Evolutionary conservation across 805 yeast species (phyloP).

Genomic region (Wickerhamiella hasegawae): DNA sequence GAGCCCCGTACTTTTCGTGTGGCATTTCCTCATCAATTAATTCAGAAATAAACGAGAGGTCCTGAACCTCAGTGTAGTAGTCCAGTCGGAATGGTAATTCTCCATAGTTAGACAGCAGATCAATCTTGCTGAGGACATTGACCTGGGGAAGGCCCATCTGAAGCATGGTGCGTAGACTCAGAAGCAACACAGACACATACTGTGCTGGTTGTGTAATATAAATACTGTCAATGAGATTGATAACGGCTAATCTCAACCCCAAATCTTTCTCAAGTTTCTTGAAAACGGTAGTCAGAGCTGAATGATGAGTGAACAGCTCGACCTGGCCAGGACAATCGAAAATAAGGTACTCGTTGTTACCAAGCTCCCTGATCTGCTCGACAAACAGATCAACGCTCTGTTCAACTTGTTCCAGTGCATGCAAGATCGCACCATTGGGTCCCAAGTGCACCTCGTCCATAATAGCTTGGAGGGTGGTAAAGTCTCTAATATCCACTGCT

Average conservation of each 20-base stretch:
- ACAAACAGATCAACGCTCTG: conserved; percentile 43
- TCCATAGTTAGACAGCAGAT: conserved; percentile 61
- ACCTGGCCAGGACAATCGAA: conserved; percentile 89
- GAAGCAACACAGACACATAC: conserved; percentile 63
- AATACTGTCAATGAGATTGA: conserved; percentile 68
- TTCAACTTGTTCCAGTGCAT: conserved; percentile 58
- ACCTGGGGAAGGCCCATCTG: conserved; percentile 87
- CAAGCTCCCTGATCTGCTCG: conserved; percentile 37
- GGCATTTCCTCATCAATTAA: conserved; percentile 50
- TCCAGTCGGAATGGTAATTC: conserved; percentile 62
- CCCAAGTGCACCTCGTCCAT: conserved; percentile 62
- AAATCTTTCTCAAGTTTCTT: conserved; percentile 42
- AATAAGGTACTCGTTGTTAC: conserved; percentile 40
- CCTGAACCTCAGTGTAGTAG: conserved; percentile 86
- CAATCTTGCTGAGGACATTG: conserved; percentile 85
- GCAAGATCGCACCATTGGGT: conserved; percentile 83
- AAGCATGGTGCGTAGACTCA: conserved; percentile 81
- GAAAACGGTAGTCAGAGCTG: conserved; percentile 55
- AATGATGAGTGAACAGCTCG: conserved; percentile 83
- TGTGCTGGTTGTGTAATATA: conserved; percentile 78
- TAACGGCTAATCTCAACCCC: conserved; percentile 54
- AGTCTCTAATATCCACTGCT: conserved; percentile 65
- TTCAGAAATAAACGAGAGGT: conserved; percentile 52
- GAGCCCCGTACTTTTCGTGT: conserved; percentile 43
- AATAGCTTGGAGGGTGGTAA: conserved; percentile 56